These are phyloP conservation scores for Mycena capillaripes DNA, from an alignment of 768 basidiomycete genomes.

Conservation along the genomic window DNA sequence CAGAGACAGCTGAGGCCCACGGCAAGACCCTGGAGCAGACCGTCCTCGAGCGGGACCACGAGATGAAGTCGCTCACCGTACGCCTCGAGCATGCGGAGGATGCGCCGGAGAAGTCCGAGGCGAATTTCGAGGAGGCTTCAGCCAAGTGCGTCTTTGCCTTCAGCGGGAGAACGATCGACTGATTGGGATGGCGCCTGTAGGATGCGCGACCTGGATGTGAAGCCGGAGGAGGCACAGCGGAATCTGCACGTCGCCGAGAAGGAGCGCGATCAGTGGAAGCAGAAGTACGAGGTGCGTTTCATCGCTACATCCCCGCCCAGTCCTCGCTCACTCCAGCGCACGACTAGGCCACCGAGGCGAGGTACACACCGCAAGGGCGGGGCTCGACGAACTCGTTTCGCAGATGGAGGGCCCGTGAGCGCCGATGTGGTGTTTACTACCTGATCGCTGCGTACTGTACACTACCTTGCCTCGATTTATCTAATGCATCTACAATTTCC, in stretches of 20 bases:
- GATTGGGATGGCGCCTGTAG: neutral
- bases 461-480: no score
- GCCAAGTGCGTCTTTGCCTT: constrained; percentile 71
- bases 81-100: constrained; percentile 70
- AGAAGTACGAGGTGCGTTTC: constrained; percentile 13
- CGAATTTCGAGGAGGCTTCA: constrained; percentile 79
- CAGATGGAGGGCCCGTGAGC: constrained; percentile 12
- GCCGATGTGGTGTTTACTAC: neutral
- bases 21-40: constrained; percentile 69
- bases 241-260: neutral
- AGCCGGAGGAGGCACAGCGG: constrained; percentile 3
- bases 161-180: neutral
- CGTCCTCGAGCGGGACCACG: constrained; percentile 75
- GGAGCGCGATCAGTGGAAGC: constrained; percentile 15
- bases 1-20: constrained; percentile 75
- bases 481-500: no score
- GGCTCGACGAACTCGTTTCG: constrained; percentile 12
- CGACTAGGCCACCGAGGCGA: constrained; percentile 1
- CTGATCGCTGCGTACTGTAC: neutral
- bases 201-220: neutral
- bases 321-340: neutral
- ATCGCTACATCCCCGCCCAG: neutral
- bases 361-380: constrained; percentile 7
- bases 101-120: constrained; percentile 41
- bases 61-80: constrained; percentile 69